Evolutionary conservation across 306 rosid genomes (phyloP), one percentile per base, ranked within the genome.

Genomic region (Fragaria ananassa): DNA sequence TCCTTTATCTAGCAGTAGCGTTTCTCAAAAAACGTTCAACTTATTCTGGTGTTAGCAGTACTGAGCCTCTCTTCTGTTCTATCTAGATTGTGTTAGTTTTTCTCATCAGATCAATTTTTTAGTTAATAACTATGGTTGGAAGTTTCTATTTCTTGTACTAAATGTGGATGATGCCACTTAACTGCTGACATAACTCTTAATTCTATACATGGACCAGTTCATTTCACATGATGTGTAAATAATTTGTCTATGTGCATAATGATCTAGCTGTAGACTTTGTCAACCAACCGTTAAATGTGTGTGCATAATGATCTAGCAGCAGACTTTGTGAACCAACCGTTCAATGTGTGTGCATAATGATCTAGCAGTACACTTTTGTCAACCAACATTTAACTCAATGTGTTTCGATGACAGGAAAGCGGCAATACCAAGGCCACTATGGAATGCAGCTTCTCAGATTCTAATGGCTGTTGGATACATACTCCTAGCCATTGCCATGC

Each of bases 391-490:
- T 27, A 27, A 73, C 56, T 57, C 17, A 0, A 3, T 73, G 4
- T 58, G 44, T 39, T 39, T 70, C 19, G 19, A 35, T 8, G 13
- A 58, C 89, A 86, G 90, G 81, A 88, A 81, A 82, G 85, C 89
- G 34, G 98, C 76, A 54, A 88, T 87, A 0, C 98, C 98, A 4
- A 91, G 98, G 46, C 97, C 97, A 23, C 88, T 88, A 1, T 88
- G 89, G 89, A 88, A 85, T 71, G 92, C 92, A 2, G 89, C 85
- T 46, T 86, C 92, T 75, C 98, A 93, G 84, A 85, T 93, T 82
- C 66, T 93, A n/a, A 93, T 93, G 98, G 88, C 93, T 0, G 86
- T 83, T 2, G 98, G 98, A 5, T 93, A 89, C 84, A 31, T 85
- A n/a, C 84, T 93, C 2, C 17, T 93, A 76, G 97, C 98, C 42